Evolutionary conservation across 331 rosid species (phyloP).

Genomic region (Stylosanthes scabra): DNA sequence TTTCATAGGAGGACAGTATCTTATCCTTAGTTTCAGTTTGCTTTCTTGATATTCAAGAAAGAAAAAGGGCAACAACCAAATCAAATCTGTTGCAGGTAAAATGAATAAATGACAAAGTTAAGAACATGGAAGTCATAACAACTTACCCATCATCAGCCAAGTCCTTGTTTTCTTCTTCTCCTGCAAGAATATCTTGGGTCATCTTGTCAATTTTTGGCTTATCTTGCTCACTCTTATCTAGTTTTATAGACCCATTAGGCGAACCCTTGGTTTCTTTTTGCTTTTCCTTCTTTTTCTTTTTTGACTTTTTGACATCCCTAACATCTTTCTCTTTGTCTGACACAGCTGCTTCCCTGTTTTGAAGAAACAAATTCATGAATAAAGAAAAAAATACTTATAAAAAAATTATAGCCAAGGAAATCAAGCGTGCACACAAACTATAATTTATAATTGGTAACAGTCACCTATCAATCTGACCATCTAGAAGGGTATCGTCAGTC

Average conservation of each 20-base stretch:
- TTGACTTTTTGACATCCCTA: slow-evolving; percentile 41
- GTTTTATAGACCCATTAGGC: slow-evolving; percentile 23
- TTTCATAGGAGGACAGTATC: slow-evolving; percentile 31
- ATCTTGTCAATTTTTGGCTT: slow-evolving; percentile 42
- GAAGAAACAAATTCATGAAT: slow-evolving; percentile 23
- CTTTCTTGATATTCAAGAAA: no score
- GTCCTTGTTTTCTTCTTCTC: slow-evolving; percentile 35
- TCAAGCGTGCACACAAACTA: not conserved
- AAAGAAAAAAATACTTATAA: slow-evolving; percentile 10
- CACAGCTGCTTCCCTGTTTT: slow-evolving; percentile 53
- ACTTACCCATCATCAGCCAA: no score
- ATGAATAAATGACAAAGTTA: no score
- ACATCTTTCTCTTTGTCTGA: slow-evolving; percentile 45
- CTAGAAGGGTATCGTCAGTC: no score
- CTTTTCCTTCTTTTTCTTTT: slow-evolving; percentile 58
- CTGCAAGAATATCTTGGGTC: slow-evolving; percentile 35
- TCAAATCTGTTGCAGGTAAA: no score
- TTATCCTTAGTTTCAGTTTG: no score
- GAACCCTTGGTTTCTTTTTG: slow-evolving; percentile 43
- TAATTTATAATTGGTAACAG: no score
- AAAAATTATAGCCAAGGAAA: not conserved
- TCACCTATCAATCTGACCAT: no score
- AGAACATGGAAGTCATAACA: no score
- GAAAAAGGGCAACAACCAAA: no score
- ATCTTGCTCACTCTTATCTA: slow-evolving; percentile 34